Base-by-base conservation (phyloP, 352 stramenopile species). In the Peronospora destructor region DNA sequence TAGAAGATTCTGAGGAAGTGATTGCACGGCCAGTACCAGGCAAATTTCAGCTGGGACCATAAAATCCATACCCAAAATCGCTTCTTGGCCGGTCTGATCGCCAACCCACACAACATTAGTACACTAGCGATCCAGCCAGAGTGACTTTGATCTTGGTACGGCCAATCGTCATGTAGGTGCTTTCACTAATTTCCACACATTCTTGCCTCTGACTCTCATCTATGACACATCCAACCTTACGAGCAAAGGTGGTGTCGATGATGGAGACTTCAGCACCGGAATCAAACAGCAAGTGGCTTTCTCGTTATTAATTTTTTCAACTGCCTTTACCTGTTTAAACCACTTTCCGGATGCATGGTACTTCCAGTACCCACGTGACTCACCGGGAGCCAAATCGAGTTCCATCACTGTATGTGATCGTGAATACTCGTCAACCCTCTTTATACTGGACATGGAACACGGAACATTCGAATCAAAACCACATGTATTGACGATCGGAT, bases 1-100 rank as follows among this genome's bases (percentile, higher is more conserved):
- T n/a, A n/a, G n/a, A n/a, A n/a, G n/a, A n/a, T n/a, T n/a, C n/a
- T n/a, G n/a, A n/a, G n/a, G n/a, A n/a, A n/a, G n/a, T n/a, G n/a
- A n/a, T n/a, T n/a, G n/a, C n/a, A n/a, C n/a, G n/a, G n/a, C n/a
- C n/a, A n/a, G n/a, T n/a, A n/a, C n/a, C n/a, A n/a, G n/a, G n/a
- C n/a, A n/a, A n/a, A 64, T 33, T 11, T 44, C 56, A 0, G 45
- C 51, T 2, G 52, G 53, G 0, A 57, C 47, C 51, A 61, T 61
- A 14, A 66, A 56, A 30, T 61, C 35, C 42, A 66, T 61, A 0
- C n/a, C n/a, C n/a, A n/a, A n/a, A n/a, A n/a, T n/a, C n/a, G n/a
- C n/a, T n/a, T n/a, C n/a, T n/a, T n/a, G 35, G 0, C 57, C 51
- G 3, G 29, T 2, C n/a, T 54, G 16, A 19, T 53, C 36, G 0